phyloP scores from a whole-genome alignment of 768 basidiomycete genomes.

The Pulveroboletus ravenelii region DNA sequence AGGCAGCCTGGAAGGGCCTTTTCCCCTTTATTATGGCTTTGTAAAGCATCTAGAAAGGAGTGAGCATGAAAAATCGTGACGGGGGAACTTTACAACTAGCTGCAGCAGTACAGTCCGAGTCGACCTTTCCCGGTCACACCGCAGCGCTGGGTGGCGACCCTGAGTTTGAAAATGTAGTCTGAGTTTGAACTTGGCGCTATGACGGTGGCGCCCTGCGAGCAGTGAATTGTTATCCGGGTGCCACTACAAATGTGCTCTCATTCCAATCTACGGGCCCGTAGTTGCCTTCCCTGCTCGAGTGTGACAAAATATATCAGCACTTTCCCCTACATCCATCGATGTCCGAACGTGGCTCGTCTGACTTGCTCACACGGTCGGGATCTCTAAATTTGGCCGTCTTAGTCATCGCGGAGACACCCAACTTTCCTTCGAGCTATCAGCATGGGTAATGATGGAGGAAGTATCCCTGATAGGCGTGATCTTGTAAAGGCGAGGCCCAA shows the following conservation, averaged over 20 bases:
- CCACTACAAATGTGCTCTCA: no score
- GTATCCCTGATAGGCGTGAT: constrained; percentile 80
- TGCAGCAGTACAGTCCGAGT: constrained; percentile 3
- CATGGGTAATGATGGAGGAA: constrained; percentile 90
- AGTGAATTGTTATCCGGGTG: no score
- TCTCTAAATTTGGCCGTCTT: not conserved
- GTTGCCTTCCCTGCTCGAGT: no score
- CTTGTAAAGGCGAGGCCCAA: constrained; percentile 71
- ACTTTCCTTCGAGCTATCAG: constrained; percentile 5
- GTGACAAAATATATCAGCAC: no score
- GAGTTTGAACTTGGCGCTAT: no score
- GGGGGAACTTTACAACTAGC: constrained; percentile 5
- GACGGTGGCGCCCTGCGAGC: no score
- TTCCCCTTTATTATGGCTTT: constrained; percentile 39
- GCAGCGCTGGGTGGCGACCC: no score
- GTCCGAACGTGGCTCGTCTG: constrained; percentile 2
- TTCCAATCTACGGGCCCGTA: no score
- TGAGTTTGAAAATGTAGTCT: no score
- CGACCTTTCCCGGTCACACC: not conserved
- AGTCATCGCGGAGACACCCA: not conserved
- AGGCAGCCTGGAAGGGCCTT: constrained; percentile 54
- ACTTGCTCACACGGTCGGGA: not conserved
- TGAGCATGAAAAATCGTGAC: constrained; percentile 15
- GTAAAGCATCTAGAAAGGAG: constrained; percentile 25
- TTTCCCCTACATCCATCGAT: no score